phyloP scores from a whole-genome alignment of 2,329 filamentous ascomycete species.

The Stagonosporopsis cucurbitacearum region DNA sequence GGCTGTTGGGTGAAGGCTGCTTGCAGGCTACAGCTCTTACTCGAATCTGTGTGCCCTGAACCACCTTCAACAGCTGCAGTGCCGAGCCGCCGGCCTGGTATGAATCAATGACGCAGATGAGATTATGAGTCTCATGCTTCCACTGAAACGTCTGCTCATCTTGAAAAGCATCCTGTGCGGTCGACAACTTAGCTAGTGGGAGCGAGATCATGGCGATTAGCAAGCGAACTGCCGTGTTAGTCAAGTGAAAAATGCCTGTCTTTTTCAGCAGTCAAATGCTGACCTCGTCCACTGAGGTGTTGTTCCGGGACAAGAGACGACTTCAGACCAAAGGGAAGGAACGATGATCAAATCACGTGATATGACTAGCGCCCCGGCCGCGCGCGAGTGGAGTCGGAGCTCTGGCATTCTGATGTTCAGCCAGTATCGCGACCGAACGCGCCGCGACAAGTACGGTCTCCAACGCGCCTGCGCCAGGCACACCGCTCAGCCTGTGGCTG shows the following conservation, averaged over 20 bases:
- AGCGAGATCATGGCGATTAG: slow-evolving; percentile 38
- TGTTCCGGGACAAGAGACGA: slow-evolving; percentile 3
- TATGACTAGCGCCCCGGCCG: slow-evolving; percentile 14
- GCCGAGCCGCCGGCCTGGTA: slow-evolving; percentile 32
- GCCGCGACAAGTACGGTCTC: slow-evolving; percentile 34
- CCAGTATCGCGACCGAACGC: slow-evolving; percentile 40
- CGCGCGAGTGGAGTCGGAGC: slow-evolving; percentile 33
- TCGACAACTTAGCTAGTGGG: slow-evolving; percentile 42
- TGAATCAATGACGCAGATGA: slow-evolving; percentile 44
- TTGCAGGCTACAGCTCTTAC: slow-evolving; percentile 41
- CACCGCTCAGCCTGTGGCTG: slow-evolving; percentile 29
- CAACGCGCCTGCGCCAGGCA: slow-evolving; percentile 34
- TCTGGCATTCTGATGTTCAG: slow-evolving; percentile 42
- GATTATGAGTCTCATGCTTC: slow-evolving; percentile 41
- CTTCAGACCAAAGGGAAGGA: slow-evolving; percentile 22
- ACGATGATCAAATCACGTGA: slow-evolving; percentile 31
- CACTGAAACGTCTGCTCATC: slow-evolving; percentile 43
- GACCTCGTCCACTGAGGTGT: neutral
- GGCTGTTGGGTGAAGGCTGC: neutral
- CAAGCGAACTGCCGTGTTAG: slow-evolving; percentile 17
- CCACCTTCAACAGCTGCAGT: slow-evolving; percentile 48
- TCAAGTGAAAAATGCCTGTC: slow-evolving; percentile 11
- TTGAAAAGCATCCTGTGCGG: slow-evolving; percentile 40
- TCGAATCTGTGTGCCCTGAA: slow-evolving; percentile 51
- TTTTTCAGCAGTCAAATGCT: neutral